Evolutionary conservation across 1,284 basidiomycete genomes (phyloP).

Genomic region (Ceratobasidium sp.): DNA sequence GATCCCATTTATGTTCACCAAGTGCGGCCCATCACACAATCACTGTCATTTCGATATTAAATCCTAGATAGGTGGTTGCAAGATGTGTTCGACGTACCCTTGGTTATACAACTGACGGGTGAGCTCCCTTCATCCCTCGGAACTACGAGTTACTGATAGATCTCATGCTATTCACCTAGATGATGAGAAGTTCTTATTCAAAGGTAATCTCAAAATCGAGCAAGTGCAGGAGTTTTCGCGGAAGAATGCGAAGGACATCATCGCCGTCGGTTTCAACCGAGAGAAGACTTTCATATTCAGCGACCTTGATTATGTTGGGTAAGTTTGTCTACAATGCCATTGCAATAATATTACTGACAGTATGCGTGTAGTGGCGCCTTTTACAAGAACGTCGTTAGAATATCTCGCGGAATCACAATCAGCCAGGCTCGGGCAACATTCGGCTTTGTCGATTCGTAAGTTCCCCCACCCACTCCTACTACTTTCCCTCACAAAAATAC

Average conservation of each 20-base stretch:
- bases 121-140: slow-evolving; percentile 46
- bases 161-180: slow-evolving; percentile 65
- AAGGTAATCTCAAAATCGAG: slow-evolving; percentile 91
- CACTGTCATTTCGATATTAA: slow-evolving; percentile 9
- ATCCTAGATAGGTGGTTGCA: slow-evolving; percentile 84
- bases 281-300: slow-evolving; percentile 99
- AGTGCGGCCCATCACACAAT: slow-evolving; percentile 66
- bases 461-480: slow-evolving; percentile 47
- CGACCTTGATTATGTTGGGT: slow-evolving; percentile 86
- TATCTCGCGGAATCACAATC: slow-evolving; percentile 93
- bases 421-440: slow-evolving; percentile 96
- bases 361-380: slow-evolving; percentile 77
- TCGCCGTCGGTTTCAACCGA: slow-evolving; percentile 93
- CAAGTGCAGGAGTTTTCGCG: slow-evolving; percentile 89
- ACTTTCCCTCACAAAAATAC: slow-evolving; percentile 1
- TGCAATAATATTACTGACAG: not conserved
- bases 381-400: slow-evolving; percentile 94
- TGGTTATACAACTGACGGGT: slow-evolving; percentile 96
- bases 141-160: not conserved
- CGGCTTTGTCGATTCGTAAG: slow-evolving; percentile 94
- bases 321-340: slow-evolving; percentile 48
- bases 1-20: slow-evolving; percentile 98
- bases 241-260: slow-evolving; percentile 94
- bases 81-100: slow-evolving; percentile 94
- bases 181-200: slow-evolving; percentile 99